Conservation (phyloP, 192 early-diverging fungal genomes). For the Coemansia asiatica region DNA sequence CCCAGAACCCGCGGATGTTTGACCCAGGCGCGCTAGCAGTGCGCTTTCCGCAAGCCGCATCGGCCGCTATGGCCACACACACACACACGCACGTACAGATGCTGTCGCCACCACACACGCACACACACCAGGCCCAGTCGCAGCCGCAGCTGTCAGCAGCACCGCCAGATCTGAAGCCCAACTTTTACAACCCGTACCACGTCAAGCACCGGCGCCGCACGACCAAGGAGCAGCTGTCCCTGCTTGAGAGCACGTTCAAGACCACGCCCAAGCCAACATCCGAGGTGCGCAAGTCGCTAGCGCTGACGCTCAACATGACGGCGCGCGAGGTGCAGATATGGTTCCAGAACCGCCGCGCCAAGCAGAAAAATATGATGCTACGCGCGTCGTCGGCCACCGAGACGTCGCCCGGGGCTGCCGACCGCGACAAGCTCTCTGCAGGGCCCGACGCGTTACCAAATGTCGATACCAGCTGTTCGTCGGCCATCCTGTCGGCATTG, state of each 20-base stretch:
- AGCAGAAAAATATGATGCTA: slow-evolving; percentile 61
- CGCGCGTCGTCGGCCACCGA: slow-evolving; percentile 19
- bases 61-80: not conserved
- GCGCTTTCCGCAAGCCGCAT: slow-evolving; percentile 1
- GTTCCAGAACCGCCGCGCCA: slow-evolving; percentile 85
- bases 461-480: not conserved
- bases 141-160: slow-evolving; percentile 1
- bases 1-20: slow-evolving; percentile 16
- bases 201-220: slow-evolving; percentile 75
- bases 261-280: slow-evolving; percentile 73
- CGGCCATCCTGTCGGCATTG: slow-evolving; percentile 9
- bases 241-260: slow-evolving; percentile 68
- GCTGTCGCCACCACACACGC: slow-evolving; percentile 8
- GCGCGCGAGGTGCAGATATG: slow-evolving; percentile 77
- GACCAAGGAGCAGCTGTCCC: slow-evolving; percentile 68
- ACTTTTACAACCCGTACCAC: slow-evolving; percentile 77
- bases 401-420: slow-evolving; percentile 1
- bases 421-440: not conserved
- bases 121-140: slow-evolving; percentile 1
- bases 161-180: slow-evolving; percentile 60
- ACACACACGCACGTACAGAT: slow-evolving; percentile 7
- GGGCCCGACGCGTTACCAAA: not conserved
- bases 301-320: slow-evolving; percentile 65
- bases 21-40: slow-evolving; percentile 11
- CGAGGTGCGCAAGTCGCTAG: slow-evolving; percentile 60